phyloP scores from a whole-genome alignment of 768 basidiomycete genomes.

The Leccinum imitatum region DNA sequence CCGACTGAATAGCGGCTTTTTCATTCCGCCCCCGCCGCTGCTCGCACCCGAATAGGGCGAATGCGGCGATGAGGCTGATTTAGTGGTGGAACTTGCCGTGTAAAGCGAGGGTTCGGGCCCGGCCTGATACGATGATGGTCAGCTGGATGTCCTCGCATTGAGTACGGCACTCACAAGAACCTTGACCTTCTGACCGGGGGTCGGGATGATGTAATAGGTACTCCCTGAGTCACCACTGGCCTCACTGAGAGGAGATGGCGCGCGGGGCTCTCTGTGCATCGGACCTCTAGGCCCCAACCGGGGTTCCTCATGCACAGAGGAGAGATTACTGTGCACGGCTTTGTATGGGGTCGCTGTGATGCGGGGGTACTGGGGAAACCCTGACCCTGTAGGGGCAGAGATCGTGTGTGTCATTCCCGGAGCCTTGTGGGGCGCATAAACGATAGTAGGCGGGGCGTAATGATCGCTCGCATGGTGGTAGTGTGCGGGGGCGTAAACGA shows the following conservation, averaged over 20 bases:
- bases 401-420: conserved; percentile 71
- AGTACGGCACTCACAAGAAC: conserved; percentile 56
- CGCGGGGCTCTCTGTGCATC: conserved; percentile 30
- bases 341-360: conserved; percentile 44
- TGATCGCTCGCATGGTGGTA: conserved; percentile 44
- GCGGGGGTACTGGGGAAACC: conserved; percentile 40
- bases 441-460: conserved; percentile 61
- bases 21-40: conserved; percentile 32
- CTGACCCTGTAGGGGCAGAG: conserved; percentile 50
- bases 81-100: conserved; percentile 58
- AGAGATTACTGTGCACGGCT: conserved; percentile 36
- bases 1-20: conserved; percentile 63
- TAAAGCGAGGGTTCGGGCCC: conserved; percentile 50
- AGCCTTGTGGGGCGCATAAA: conserved; percentile 52
- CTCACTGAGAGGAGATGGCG: conserved; percentile 40
- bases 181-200: conserved; percentile 72
- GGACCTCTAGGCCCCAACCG: conserved; percentile 31
- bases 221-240: conserved; percentile 58
- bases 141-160: conserved; percentile 17
- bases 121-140: conserved; percentile 37
- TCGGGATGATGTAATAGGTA: conserved; percentile 74
- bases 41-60: conserved; percentile 33
- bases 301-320: conserved; percentile 40
- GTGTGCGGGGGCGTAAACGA: conserved; percentile 54
- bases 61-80: conserved; percentile 53